Evolutionary conservation across 2,329 filamentous ascomycete species (phyloP).

Genomic region (Sarocladiaceae sp.): DNA sequence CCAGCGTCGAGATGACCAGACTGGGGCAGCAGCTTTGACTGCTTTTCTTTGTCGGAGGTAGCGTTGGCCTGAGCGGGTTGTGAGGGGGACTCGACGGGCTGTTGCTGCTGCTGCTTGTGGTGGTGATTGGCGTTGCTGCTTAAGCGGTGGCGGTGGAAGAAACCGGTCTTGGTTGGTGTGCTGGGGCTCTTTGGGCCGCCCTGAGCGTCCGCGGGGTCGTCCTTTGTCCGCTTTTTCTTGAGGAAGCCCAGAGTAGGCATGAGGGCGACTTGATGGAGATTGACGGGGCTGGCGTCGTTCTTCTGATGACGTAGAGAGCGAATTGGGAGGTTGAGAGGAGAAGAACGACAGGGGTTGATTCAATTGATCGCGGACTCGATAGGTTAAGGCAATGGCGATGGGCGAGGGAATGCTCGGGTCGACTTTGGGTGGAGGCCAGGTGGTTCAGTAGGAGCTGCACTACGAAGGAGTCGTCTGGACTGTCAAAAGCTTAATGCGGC

Average conservation of each 20-base stretch:
- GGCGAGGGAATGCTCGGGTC: too few relatives aligned
- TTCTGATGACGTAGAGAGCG: too few relatives aligned
- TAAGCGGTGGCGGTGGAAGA: conserved; percentile 20
- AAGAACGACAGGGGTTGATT: too few relatives aligned
- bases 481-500: too few relatives aligned
- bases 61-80: conserved; percentile 15
- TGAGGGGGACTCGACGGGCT: conserved; percentile 15
- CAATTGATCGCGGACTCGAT: too few relatives aligned
- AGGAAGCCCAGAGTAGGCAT: conserved; percentile 8
- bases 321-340: not conserved
- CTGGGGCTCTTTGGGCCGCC: conserved; percentile 10
- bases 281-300: too few relatives aligned
- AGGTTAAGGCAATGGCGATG: too few relatives aligned
- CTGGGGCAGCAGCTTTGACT: conserved; percentile 2
- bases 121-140: conserved; percentile 17
- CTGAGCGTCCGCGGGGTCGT: conserved; percentile 7
- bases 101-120: conserved; percentile 8
- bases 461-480: too few relatives aligned
- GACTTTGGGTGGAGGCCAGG: too few relatives aligned
- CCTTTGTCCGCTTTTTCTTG: conserved; percentile 10
- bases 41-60: conserved; percentile 5
- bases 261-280: conserved; percentile 10
- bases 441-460: too few relatives aligned
- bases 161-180: conserved; percentile 17
- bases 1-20: conserved; percentile 3